phyloP scores from a whole-genome alignment of 2,329 filamentous ascomycete species.

The Neoscytalidium dimidiatum region DNA sequence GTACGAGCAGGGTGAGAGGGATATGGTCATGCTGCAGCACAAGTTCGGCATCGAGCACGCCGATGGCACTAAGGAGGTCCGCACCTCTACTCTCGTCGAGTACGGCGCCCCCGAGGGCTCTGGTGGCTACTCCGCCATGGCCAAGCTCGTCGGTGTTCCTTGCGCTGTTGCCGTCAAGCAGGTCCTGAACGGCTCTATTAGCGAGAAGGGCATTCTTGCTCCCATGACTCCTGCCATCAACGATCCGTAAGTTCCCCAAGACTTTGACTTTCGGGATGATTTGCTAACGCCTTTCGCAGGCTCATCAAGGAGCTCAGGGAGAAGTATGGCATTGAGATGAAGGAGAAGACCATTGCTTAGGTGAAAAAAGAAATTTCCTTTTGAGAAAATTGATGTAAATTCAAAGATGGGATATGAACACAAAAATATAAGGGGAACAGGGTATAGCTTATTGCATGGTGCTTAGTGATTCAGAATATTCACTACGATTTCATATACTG shows the following conservation, averaged over 20 bases:
- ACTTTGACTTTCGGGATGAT: not conserved
- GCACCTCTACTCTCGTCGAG: slow-evolving; percentile 78
- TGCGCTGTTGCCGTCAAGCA: slow-evolving; percentile 74
- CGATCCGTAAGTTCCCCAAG: slow-evolving; percentile 47
- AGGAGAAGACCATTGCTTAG: slow-evolving; percentile 61
- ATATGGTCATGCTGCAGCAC: slow-evolving; percentile 78
- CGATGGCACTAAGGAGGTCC: slow-evolving; percentile 74
- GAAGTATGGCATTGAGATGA: slow-evolving; percentile 72
- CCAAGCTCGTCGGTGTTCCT: slow-evolving; percentile 75
- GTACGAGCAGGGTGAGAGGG: slow-evolving; percentile 79
- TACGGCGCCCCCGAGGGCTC: slow-evolving; percentile 76
- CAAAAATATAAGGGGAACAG: not conserved
- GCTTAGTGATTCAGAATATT: not conserved
- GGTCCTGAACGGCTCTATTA: slow-evolving; percentile 74
- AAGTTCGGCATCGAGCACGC: slow-evolving; percentile 82
- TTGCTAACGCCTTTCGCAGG: not conserved
- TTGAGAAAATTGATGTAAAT: not conserved
- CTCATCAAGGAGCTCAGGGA: slow-evolving; percentile 77
- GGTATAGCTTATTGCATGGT: not conserved
- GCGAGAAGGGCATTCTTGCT: slow-evolving; percentile 72
- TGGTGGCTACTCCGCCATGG: slow-evolving; percentile 81
- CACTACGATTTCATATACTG: not conserved
- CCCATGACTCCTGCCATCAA: slow-evolving; percentile 74
- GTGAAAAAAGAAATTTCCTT: not conserved
- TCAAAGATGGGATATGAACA: not conserved